Evolutionary conservation across 2,329 filamentous ascomycete genomes (phyloP), one percentile per base, ranked within the genome.

Genomic region (Thielaviopsis ethacetica): DNA sequence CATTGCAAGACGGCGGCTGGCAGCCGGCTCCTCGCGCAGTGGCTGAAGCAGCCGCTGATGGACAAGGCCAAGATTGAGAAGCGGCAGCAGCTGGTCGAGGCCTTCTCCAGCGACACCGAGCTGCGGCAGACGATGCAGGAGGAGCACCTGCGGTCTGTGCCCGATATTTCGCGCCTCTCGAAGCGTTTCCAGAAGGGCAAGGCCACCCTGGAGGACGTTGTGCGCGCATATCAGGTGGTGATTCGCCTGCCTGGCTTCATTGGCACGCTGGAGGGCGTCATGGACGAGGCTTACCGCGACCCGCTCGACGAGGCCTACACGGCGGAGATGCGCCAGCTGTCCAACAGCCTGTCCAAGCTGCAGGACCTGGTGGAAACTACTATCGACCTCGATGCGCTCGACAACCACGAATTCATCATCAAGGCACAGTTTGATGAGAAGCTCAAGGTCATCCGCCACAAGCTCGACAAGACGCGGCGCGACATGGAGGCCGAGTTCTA

Each of bases 331-430:
- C 81, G 80, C 54, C 81, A 86, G 62, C 81, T 88, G 62, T 86
- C 84, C 5, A 83, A 89, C 66, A 88, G 84, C 66, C 78, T 98
- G 56, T 84, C 80, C 26, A 95, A 90, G 68, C 76, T 98, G 12
- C 88, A 91, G 67, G 93, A 98, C 68, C 96, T 98, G 89, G 93
- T 98, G 0, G 93, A 98, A 73, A 95, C 93, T 1, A 98, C 94
- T 0, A 91, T 98, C 15, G 93, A 98, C 67, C 80, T 98, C 0
- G 88, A 95, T 60, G 93, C 93, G 2, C 80, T 98, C 12, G 91
- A 98, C 66, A 90, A 93, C 64, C 93, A 98, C 67, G 93, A 98
- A 68, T 98, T 94, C 72, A 91, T 96, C 66, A 98, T 98, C 78
- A 98, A 97, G 72, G 88, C 94, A 0, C 93, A 98, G 67, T 98